These are phyloP conservation scores for Colletotrichum theobromicola DNA, from an alignment of 2,329 filamentous ascomycete species.

Conservation along the genomic window DNA sequence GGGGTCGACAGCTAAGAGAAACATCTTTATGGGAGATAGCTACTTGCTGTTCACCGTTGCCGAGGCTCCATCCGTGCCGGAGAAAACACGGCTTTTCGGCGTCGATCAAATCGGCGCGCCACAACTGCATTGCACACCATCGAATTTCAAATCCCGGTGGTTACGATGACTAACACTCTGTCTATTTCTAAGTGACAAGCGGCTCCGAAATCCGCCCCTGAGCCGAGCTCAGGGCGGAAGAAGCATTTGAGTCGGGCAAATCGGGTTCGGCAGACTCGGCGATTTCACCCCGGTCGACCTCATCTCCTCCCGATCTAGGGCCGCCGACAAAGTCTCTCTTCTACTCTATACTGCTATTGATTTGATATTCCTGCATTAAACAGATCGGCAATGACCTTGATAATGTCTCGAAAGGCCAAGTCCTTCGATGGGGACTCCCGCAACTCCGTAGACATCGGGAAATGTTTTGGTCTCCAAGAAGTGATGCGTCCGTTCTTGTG, in stretches of 20 bases:
- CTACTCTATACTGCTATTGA: background rate
- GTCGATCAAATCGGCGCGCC: background rate
- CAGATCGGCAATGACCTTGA: background rate
- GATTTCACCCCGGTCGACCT: background rate
- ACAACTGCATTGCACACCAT: background rate
- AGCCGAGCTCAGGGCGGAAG: background rate
- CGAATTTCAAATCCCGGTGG: background rate
- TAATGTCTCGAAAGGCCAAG: background rate
- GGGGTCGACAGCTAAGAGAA: constrained; percentile 16
- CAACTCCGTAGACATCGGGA: background rate
- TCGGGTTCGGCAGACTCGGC: background rate
- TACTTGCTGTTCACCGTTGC: background rate
- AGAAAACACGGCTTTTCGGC: constrained; percentile 21
- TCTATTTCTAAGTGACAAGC: background rate
- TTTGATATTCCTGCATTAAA: background rate
- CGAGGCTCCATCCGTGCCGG: constrained; percentile 1
- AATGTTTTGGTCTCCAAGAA: background rate
- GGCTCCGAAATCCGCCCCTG: background rate
- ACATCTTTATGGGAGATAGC: background rate
- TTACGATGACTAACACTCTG: background rate
- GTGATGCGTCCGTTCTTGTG: background rate
- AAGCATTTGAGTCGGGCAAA: background rate
- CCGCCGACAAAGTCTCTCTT: background rate
- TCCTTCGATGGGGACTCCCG: background rate
- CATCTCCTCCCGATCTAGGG: background rate